phyloP scores from a whole-genome alignment of 805 yeast genomes.

The Candida loeiensis region DNA sequence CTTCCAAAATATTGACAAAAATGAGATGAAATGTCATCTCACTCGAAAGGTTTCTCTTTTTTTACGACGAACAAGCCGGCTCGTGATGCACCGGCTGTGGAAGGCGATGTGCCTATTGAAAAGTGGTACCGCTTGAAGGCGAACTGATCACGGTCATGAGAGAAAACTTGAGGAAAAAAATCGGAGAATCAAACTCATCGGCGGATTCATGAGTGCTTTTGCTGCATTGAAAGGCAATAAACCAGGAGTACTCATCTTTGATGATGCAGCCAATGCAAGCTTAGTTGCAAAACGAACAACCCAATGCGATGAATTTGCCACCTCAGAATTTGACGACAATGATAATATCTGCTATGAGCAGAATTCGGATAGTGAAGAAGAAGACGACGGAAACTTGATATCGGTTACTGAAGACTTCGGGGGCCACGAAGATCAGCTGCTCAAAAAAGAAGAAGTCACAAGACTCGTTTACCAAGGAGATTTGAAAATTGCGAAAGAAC shows the following conservation, averaged over 20 bases:
- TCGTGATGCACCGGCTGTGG: too few relatives aligned
- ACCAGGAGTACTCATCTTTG: conserved; percentile 1
- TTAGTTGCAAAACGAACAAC: not conserved
- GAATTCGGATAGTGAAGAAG: conserved; percentile 3
- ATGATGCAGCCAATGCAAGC: not conserved
- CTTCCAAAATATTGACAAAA: too few relatives aligned
- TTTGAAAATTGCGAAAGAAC: not conserved
- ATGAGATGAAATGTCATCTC: too few relatives aligned
- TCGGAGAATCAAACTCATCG: not conserved
- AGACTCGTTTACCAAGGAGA: not conserved
- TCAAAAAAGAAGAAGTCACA: not conserved
- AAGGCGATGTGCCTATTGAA: too few relatives aligned
- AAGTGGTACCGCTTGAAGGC: not conserved
- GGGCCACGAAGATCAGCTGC: not conserved
- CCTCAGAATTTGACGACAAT: conserved; percentile 4
- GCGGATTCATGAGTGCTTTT: conserved; percentile 9
- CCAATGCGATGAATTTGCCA: not conserved
- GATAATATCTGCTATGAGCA: conserved; percentile 2
- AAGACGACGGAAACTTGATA: too few relatives aligned
- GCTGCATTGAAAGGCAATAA: conserved; percentile 8
- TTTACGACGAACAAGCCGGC: too few relatives aligned
- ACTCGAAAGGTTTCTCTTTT: too few relatives aligned
- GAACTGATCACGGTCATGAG: not conserved
- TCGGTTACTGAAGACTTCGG: too few relatives aligned
- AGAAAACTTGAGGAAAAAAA: not conserved